Conservation (phyloP, 2,329 filamentous ascomycete genomes). For the Colletotrichum trifolii region DNA sequence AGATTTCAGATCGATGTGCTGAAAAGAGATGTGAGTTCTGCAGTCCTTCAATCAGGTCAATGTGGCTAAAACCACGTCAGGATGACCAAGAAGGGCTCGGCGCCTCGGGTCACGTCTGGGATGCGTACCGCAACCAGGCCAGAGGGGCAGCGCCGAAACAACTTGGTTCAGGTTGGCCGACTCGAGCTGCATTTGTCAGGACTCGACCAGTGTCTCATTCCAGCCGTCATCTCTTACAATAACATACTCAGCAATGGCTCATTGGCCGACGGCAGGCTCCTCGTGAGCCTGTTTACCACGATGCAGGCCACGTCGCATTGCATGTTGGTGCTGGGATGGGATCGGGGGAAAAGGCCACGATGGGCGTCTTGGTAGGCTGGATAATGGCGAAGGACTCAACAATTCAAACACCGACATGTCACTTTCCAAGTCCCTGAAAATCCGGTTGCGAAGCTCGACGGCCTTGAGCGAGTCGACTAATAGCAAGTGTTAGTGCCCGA, state of each 20-base stretch:
- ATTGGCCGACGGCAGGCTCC: background rate
- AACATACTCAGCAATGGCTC: constrained; percentile 12
- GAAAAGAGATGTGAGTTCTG: background rate
- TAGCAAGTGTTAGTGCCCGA: background rate
- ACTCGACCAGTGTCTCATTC: constrained; percentile 3
- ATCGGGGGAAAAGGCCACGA: background rate
- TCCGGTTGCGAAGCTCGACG: constrained; percentile 21
- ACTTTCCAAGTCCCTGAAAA: constrained; percentile 15
- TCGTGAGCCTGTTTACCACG: constrained; percentile 8
- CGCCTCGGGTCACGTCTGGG: background rate
- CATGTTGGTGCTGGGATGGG: constrained; percentile 16
- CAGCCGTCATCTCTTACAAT: constrained; percentile 25
- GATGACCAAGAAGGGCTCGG: background rate
- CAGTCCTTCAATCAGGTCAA: no score
- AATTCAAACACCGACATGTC: constrained; percentile 28
- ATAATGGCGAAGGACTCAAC: constrained; percentile 21
- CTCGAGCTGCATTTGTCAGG: no score
- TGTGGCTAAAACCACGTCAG: no score
- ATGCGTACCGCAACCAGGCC: background rate
- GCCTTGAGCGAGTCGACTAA: constrained; percentile 24
- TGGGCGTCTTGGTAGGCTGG: constrained; percentile 1
- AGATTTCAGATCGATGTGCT: constrained; percentile 14
- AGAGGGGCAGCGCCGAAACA: no score
- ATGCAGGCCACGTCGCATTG: constrained; percentile 23
- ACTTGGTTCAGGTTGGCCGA: no score